Evolutionary conservation across 1,139 yeast species (phyloP).

Genomic region (Citeromyces hawaiiensis): DNA sequence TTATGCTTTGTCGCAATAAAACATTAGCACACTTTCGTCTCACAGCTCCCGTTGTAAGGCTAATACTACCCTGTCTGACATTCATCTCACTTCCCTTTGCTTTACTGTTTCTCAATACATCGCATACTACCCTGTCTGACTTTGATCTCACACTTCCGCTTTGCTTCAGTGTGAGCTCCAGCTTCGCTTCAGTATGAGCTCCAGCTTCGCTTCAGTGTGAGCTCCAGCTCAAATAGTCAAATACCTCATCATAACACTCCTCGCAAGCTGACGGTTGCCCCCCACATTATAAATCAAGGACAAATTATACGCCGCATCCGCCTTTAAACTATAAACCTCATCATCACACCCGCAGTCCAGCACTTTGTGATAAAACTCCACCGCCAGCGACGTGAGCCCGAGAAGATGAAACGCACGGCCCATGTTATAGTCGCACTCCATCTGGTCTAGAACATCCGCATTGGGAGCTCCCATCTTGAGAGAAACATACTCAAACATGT

Average conservation of each 20-base stretch:
- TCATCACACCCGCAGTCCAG: constrained; percentile 21
- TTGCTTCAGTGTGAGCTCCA: too few relatives aligned
- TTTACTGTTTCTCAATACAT: too few relatives aligned
- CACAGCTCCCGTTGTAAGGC: too few relatives aligned
- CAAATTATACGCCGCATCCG: constrained; percentile 81
- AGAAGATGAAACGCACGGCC: constrained; percentile 80
- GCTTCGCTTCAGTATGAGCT: background rate
- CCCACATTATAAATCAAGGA: constrained; percentile 59
- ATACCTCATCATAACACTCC: constrained; percentile 48
- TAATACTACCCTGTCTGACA: too few relatives aligned
- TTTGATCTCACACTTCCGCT: too few relatives aligned
- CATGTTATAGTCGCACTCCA: constrained; percentile 73
- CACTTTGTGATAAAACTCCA: constrained; percentile 58
- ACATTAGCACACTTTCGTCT: too few relatives aligned
- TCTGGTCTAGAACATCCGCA: constrained; percentile 30
- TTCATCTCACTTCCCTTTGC: too few relatives aligned
- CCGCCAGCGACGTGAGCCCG: constrained; percentile 64
- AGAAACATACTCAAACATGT: constrained; percentile 56
- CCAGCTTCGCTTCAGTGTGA: background rate
- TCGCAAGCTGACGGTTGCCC: constrained; percentile 59
- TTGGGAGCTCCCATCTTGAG: constrained; percentile 23
- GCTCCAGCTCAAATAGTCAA: constrained; percentile 13
- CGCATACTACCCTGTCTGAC: too few relatives aligned
- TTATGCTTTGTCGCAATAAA: too few relatives aligned
- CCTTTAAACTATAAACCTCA: constrained; percentile 39